phyloP scores from a whole-genome alignment of 2,329 filamentous ascomycete species.

The Phaeophleospora eucalypticola region DNA sequence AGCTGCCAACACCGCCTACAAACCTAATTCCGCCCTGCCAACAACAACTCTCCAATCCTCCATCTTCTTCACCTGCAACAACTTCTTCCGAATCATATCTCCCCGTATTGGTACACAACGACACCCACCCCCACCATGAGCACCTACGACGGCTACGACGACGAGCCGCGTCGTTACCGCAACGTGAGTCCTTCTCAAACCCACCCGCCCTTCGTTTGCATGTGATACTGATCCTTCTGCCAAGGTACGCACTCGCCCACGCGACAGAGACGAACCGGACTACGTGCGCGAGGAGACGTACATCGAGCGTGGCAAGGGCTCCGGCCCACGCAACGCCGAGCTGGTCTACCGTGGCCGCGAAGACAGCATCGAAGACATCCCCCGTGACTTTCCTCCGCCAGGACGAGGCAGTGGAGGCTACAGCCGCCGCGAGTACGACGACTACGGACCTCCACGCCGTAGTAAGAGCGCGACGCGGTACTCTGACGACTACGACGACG shows the following conservation, averaged over 20 bases:
- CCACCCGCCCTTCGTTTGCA: neutral
- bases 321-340: conserved; percentile 38
- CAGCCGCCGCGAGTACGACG: conserved; percentile 38
- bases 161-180: conserved; percentile 44
- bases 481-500: conserved; percentile 54
- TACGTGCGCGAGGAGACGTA: conserved; percentile 49
- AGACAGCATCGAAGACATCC: conserved; percentile 80
- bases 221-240: conserved; percentile 11
- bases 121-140: conserved; percentile 38
- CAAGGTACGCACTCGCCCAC: conserved; percentile 37
- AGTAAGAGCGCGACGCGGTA: conserved; percentile 54
- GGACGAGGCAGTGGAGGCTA: conserved; percentile 28
- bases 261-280: conserved; percentile 48
- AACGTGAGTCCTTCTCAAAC: conserved; percentile 20
- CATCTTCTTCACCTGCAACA: conserved; percentile 2
- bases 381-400: conserved; percentile 77
- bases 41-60: conserved; percentile 1
- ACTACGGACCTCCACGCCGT: conserved; percentile 50
- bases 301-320: conserved; percentile 44
- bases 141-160: conserved; percentile 47
- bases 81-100: conserved; percentile 8
- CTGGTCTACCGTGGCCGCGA: conserved; percentile 58
- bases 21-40: conserved; percentile 4
- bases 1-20: conserved; percentile 6
- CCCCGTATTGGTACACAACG: conserved; percentile 6